Conservation (phyloP, 2,329 filamentous ascomycete species). For the Ophiostoma piceae region DNA sequence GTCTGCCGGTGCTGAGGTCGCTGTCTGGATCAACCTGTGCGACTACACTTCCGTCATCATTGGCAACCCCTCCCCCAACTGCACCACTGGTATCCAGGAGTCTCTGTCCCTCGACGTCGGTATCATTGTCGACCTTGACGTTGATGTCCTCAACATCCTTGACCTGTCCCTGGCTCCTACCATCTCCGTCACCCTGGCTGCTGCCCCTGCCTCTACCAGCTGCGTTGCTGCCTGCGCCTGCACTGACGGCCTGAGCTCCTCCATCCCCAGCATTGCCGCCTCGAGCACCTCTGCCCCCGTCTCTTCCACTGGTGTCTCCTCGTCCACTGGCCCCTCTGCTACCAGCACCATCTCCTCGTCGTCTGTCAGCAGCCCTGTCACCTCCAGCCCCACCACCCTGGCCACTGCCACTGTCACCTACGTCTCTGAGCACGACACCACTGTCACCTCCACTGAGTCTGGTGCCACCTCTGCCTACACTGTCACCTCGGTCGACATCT, state of each 20-base stretch:
- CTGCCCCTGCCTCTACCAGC: slow-evolving; percentile 24
- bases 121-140: slow-evolving; percentile 30
- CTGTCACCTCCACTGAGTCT: not conserved
- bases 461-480: slow-evolving; percentile 1
- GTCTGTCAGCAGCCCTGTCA: slow-evolving; percentile 1
- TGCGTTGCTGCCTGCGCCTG: slow-evolving; percentile 25
- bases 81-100: slow-evolving; percentile 25
- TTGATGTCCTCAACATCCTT: slow-evolving; percentile 28
- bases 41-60: slow-evolving; percentile 32
- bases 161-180: slow-evolving; percentile 31
- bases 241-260: not conserved
- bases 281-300: slow-evolving; percentile 4
- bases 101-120: slow-evolving; percentile 30
- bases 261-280: not conserved
- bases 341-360: not conserved
- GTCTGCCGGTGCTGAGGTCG: slow-evolving; percentile 30
- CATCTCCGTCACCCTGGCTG: slow-evolving; percentile 31
- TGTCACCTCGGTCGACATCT: not conserved
- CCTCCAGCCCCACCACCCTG: slow-evolving; percentile 1
- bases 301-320: not conserved
- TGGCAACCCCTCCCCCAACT: slow-evolving; percentile 17
- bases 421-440: not conserved
- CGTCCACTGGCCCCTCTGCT: not conserved
- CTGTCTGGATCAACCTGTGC: slow-evolving; percentile 33
- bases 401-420: slow-evolving; percentile 15